Base-by-base conservation (phyloP, 257 asterid species). In the Lithospermum erythrorhizon region DNA sequence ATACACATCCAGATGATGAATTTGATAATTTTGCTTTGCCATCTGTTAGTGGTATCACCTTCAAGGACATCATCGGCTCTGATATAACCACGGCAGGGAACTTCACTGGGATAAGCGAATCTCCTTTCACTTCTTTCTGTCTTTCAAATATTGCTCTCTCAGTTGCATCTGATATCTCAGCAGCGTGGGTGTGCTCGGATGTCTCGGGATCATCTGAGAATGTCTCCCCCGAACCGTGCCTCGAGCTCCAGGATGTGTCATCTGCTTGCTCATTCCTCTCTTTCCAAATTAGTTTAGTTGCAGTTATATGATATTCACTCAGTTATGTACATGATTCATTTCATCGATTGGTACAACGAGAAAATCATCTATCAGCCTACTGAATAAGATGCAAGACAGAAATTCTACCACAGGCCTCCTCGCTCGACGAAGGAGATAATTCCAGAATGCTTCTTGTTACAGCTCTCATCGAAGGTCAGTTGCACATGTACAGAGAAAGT, bases 51-150 rank as follows among this genome's bases (percentile, higher is more conserved):
- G 72, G 73, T 27, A 83, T 93, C 55, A 75, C 91, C 32, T 78
- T 84, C 54, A 45, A 10, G 71, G 85, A 82, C 78, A 60, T 93
- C 5, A 64, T 65, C 17, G 99, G 99, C 22, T 69, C 77, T 30
- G 87, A 89, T 53, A 72, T 85, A 19, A 78, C 87, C 3, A 67
- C 59, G 1, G 84, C 97, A 0, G 99, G 99, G 57, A 64, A 72
- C 30, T 79, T 93, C 59, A 77, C 75, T 0, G 99, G 99, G 6
- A 74, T 93, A 47, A 25, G 59, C 21, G 94, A 81, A 71, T 79
- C 91, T 22, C 97, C 99, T 47, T 93, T 93, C 83, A 77, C 96
- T 11, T 82, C 91, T 2, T 18, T 89, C 11, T 79, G 85, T 20
- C 88, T 93, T 1, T 84, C 83, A 10, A 85, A 93, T 61, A 65